Evolutionary conservation across 2,329 filamentous ascomycete species (phyloP), one percentile per base, ranked within the genome.

Genomic region (Bimuria novae-zelandiae): DNA sequence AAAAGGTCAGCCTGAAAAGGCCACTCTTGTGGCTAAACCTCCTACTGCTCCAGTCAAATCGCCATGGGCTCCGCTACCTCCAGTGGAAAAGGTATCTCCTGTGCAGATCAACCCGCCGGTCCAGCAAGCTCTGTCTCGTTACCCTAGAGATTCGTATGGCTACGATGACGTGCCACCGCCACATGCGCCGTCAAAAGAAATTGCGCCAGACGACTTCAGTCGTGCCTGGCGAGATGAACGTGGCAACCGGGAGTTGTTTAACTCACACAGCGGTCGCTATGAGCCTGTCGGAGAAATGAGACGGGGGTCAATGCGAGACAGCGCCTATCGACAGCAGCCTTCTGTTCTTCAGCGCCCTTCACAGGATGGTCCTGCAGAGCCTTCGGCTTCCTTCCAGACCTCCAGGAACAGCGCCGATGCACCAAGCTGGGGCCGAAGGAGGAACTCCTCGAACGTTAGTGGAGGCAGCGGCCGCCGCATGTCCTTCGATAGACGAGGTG

Each of bases 231-330:
- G 89, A 65, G 91, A 96, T 56, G 83, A 86, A 4, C 80, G 83
- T 51, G 80, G 82, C 10, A 86, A 84, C 56, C 82, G 89, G 51
- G 92, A 97, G 72, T 79, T 97, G 0, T 97, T 87, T 77, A 97
- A 97, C 71, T 96, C 93, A n/a, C 89, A 95, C 50, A 96, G 91
- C 49, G 93, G 93, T 16, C 88, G 91, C 45, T 96, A 96, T 63
- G 93, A 97, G 70, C 92, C 92, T 14, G 93, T 92, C 3, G 79
- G 83, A 47, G 91, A 96, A 50, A 79, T 77, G 57, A 87, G 92
- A 32, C 85, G 90, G 59, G 85, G 67, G 16, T 85, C 88, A 25
- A 77, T 84, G 59, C 84, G 89, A 46, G 83, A 85, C 50, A 89
- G 94, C 49, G 81, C 84, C 55, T 81, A 84, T 51, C 85, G 89